phyloP scores from a whole-genome alignment of 1,139 yeast species.

The Yamadazyma kanchanaburiensis region DNA sequence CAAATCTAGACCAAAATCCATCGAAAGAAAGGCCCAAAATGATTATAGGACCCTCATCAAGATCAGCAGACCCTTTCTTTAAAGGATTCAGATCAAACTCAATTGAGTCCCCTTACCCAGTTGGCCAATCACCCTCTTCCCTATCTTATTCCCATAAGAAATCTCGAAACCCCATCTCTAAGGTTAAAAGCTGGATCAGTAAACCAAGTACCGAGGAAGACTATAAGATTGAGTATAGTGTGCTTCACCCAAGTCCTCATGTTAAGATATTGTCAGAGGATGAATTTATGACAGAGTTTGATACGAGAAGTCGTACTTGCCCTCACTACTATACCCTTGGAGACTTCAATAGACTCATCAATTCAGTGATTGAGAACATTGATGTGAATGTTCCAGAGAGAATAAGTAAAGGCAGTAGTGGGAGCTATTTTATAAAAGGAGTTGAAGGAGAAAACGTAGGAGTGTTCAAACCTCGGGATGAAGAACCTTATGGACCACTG shows the following conservation, averaged over 20 bases:
- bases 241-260: slow-evolving; percentile 19
- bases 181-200: slow-evolving; percentile 7
- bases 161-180: slow-evolving; percentile 3
- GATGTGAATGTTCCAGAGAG: slow-evolving; percentile 40
- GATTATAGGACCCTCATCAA: not conserved
- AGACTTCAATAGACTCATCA: slow-evolving; percentile 20
- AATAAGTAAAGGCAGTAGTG: slow-evolving; percentile 67
- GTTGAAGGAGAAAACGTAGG: slow-evolving; percentile 34
- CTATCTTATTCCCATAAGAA: not conserved
- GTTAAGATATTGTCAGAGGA: slow-evolving; percentile 15
- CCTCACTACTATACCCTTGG: slow-evolving; percentile 16
- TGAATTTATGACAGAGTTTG: slow-evolving; percentile 15
- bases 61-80: not conserved
- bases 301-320: slow-evolving; percentile 1
- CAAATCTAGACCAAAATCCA: not conserved
- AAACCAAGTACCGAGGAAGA: slow-evolving; percentile 6
- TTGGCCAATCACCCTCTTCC: too few species aligned
- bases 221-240: slow-evolving; percentile 26
- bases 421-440: slow-evolving; percentile 55
- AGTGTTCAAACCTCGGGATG: slow-evolving; percentile 77
- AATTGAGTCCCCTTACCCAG: too few species aligned
- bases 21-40: not conserved
- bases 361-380: slow-evolving; percentile 19
- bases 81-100: not conserved
- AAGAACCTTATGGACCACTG: slow-evolving; percentile 77